Conservation (phyloP, 2,329 filamentous ascomycete genomes). For the Venturia nashicola region DNA sequence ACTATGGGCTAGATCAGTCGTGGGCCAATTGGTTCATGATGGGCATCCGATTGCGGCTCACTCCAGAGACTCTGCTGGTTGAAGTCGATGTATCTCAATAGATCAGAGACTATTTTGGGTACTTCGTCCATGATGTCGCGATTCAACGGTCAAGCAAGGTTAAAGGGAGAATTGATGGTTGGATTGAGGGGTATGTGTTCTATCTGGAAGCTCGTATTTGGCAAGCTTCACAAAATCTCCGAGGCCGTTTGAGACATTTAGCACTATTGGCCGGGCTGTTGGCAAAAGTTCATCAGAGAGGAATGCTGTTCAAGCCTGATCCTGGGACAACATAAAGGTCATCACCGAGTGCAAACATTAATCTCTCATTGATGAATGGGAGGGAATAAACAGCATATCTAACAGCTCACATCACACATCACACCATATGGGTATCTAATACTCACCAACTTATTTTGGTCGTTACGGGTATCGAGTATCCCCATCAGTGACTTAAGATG, state of each 20-base stretch:
- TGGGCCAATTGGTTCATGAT: background rate
- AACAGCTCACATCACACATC: background rate
- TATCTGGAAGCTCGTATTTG: background rate
- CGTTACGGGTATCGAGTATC: background rate
- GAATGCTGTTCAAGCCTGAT: background rate
- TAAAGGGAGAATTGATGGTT: background rate
- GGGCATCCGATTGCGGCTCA: slow-evolving; percentile 19
- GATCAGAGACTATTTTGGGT: slow-evolving; percentile 9
- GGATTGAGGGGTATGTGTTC: background rate
- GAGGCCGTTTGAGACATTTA: background rate
- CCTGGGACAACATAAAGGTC: background rate
- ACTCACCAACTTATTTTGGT: background rate
- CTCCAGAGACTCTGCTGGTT: slow-evolving; percentile 35
- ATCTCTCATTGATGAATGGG: background rate
- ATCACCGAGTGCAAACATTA: background rate
- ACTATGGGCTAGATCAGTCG: slow-evolving; percentile 38
- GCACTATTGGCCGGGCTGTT: background rate
- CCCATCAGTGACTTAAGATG: background rate
- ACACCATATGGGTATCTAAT: background rate
- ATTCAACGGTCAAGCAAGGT: background rate
- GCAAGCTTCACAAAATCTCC: background rate
- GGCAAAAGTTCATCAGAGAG: background rate
- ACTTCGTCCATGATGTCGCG: slow-evolving; percentile 1
- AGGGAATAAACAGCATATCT: background rate
- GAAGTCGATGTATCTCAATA: slow-evolving; percentile 26